These are phyloP conservation scores for Pyrus bretschneideri DNA, from an alignment of 306 rosid species.

Conservation along the genomic window DNA sequence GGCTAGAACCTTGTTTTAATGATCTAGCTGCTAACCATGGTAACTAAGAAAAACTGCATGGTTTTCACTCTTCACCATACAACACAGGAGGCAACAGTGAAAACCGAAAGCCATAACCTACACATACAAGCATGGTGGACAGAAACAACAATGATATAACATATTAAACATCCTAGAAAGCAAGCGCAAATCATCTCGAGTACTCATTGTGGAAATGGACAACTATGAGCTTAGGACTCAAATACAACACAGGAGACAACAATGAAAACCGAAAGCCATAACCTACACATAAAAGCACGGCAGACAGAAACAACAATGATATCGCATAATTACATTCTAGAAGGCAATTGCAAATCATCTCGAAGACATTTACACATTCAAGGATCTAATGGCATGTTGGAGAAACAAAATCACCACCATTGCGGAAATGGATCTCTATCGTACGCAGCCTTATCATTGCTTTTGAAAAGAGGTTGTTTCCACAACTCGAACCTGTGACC, in stretches of 20 bases:
- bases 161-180: background rate
- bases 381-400: background rate
- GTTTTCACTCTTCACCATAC: background rate
- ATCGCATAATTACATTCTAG: background rate
- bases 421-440: too few relatives aligned
- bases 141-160: background rate
- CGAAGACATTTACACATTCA: background rate
- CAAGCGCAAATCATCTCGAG: background rate
- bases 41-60: background rate
- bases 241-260: background rate
- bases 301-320: background rate
- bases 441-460: too few relatives aligned
- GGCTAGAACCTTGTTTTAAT: background rate
- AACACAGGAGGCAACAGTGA: background rate
- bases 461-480: too few relatives aligned
- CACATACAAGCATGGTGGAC: background rate
- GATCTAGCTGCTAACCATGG: background rate
- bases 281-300: background rate
- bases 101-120: background rate
- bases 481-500: too few relatives aligned
- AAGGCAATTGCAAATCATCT: background rate
- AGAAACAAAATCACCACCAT: background rate
- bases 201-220: background rate
- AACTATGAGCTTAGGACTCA: background rate
- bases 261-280: background rate